Base-by-base conservation (phyloP, 768 basidiomycete genomes). In the Trametes coccinea region DNA sequence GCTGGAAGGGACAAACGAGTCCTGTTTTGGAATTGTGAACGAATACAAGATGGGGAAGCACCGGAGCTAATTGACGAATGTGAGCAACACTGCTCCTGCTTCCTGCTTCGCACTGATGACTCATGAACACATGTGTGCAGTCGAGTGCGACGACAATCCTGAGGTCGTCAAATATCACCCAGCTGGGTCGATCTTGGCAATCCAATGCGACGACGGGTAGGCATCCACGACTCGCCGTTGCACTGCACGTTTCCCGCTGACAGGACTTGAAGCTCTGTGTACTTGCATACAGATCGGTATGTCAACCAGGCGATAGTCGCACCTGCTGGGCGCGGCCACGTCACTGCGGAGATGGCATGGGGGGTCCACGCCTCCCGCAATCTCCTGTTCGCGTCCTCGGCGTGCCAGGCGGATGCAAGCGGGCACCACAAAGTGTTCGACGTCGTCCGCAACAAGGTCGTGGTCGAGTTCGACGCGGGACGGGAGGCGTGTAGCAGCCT, bases 1-100 rank as follows among this genome's bases (percentile, higher is more conserved):
- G 78, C 79, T 5, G 84, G 84, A 0, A 73, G 77, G 14, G 84
- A 87, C 65, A 71, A 71, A 33, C 66, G 54, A 27, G 71, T 84
- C 5, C 73, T 76, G 29, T 16, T 78, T 5, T 86, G 85, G 84
- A 67, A 72, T 11, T 71, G 72, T 50, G 66, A 66, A 17, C 66
- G 71, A 0, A 61, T 74, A 34, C 62, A 68, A 11, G 60, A 71
- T 29, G 46, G 55, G 10, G 63, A 55, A n/a, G 56, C 39, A 27
- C 49, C 33, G 22, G 43, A 45, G 17, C 7, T 51, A 16, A 33
- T 51, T 30, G 46, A 56, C 22, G 41, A 41, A 37, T 37, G 34
- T 37, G 22, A 51, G 47, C 44, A 14, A 17, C 22, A 22, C 22
- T 22, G 22, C 22, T 22, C 22, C 22, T 22, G 22, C 22, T 22